Evolutionary conservation across 2,329 filamentous ascomycete genomes (phyloP).

Genomic region (Sordariomycetes sp.): DNA sequence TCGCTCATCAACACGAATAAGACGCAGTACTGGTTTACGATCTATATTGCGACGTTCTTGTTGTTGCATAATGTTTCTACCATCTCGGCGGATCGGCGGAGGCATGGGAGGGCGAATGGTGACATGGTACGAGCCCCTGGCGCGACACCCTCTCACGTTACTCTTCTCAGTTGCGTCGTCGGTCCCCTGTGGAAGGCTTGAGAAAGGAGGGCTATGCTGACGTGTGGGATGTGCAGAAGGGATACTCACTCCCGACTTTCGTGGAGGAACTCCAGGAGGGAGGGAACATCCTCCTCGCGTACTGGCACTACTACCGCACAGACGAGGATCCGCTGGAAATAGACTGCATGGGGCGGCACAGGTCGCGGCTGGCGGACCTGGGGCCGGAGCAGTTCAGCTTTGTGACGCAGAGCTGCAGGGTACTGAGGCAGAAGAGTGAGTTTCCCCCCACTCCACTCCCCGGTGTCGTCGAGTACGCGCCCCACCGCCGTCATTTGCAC

Average conservation of each 20-base stretch:
- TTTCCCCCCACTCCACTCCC: background rate
- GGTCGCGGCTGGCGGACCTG: conserved; percentile 16
- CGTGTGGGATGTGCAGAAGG: conserved; percentile 11
- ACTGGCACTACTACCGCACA: conserved; percentile 38
- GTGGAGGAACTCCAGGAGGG: conserved; percentile 29
- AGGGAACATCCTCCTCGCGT: conserved; percentile 28
- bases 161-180: too few relatives aligned
- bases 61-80: conserved; percentile 18
- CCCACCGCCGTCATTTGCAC: background rate
- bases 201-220: conserved; percentile 2
- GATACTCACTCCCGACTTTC: conserved; percentile 23
- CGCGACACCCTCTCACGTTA: too few relatives aligned
- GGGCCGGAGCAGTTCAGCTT: conserved; percentile 17
- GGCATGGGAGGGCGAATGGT: conserved; percentile 24
- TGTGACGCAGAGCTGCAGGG: conserved; percentile 15
- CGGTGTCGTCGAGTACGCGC: too few relatives aligned
- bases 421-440: conserved; percentile 13
- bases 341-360: conserved; percentile 13
- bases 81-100: conserved; percentile 24
- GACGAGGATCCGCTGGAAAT: conserved; percentile 15
- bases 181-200: too few relatives aligned
- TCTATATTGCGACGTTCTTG: conserved; percentile 7
- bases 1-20: conserved; percentile 19
- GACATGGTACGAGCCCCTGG: conserved; percentile 12
- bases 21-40: conserved; percentile 9